These are phyloP conservation scores for Cystobasidium slooffiae DNA, from an alignment of 1,284 basidiomycete genomes.

Conservation along the genomic window DNA sequence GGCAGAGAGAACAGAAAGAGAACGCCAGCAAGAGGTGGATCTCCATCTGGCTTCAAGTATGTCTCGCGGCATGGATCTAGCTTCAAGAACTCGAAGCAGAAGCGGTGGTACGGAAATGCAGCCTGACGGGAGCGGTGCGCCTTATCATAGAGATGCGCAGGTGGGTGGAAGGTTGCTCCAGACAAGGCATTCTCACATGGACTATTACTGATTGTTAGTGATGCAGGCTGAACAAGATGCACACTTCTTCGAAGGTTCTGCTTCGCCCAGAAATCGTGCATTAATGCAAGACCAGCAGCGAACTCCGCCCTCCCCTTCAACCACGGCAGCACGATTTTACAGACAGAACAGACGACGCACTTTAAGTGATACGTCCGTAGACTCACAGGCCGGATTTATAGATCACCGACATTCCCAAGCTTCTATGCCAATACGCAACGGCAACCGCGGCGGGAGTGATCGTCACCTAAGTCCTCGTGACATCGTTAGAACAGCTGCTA, in stretches of 20 bases:
- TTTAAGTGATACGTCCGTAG: constrained; percentile 52
- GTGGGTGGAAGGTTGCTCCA: not conserved
- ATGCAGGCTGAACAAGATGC: constrained; percentile 41
- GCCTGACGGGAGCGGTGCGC: constrained; percentile 1
- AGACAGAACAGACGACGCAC: constrained; percentile 50
- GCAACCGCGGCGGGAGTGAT: constrained; percentile 6
- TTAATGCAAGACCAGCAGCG: constrained; percentile 20
- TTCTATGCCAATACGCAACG: constrained; percentile 34
- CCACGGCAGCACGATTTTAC: constrained; percentile 47
- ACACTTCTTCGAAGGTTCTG: constrained; percentile 43
- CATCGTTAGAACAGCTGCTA: constrained; percentile 30
- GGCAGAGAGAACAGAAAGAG: constrained; percentile 31
- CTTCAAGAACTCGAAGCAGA: constrained; percentile 18
- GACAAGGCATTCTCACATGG: not conserved
- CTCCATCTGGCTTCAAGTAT: constrained; percentile 39
- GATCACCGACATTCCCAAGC: constrained; percentile 49
- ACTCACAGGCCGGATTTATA: constrained; percentile 53
- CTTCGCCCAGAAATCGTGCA: constrained; percentile 24
- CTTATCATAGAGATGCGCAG: constrained; percentile 32
- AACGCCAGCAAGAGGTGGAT: constrained; percentile 41
- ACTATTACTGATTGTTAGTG: not conserved
- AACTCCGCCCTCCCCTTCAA: constrained; percentile 25
- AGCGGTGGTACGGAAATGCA: constrained; percentile 36
- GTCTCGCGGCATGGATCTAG: constrained; percentile 27
- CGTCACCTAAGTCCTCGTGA: constrained; percentile 35